Evolutionary conservation across 352 stramenopile genomes (phyloP), one percentile per base, ranked within the genome.

Genomic region (Peronospora farinosa): DNA sequence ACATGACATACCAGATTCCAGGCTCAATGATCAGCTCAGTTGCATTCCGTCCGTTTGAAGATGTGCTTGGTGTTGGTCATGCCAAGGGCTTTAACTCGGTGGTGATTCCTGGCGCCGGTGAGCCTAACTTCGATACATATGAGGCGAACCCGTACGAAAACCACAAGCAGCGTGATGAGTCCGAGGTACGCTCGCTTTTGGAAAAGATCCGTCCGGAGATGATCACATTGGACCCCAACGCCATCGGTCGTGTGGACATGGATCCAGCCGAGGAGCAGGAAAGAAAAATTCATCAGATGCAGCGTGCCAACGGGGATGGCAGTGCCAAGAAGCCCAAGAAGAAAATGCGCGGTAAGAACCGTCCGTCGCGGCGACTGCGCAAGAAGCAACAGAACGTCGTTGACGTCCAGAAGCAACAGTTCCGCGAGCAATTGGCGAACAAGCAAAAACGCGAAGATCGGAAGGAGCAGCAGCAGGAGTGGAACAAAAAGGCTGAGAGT

Each of bases 351-450:
- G 96, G 96, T 23, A 84, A 92, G 52, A 98, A 96, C 74, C 98
- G 98, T 61, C 96, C 97, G 63, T 92, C 88, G 36, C 95, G 95
- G 38, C 96, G 97, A 55, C 67, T 99, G 41, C 76, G 86, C 60
- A 96, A 97, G 54, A 98, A 98, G 62, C 86, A 98, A 58, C 90
- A 96, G 63, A 99, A 99, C 70, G 88, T 99, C n/a, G 77, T 99
- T 15, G 95, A 98, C 62, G 67, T 89, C 54, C 89, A 97, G 67
- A 89, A 95, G 57, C 62, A 95, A 16, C 95, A 96, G 62, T 84
- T 95, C 59, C 78, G 78, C 27, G 88, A 97, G 52, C 78, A 86
- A 46, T 59, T 92, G 21, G 78, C 84, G 33, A 76, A 67, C 55
- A 79, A 92, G 56, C 65, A 83, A 63, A 92, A 90, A 63, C 68